These are phyloP conservation scores for Fusarium brachygibbosum DNA, from an alignment of 2,329 filamentous ascomycete species.

Conservation along the genomic window DNA sequence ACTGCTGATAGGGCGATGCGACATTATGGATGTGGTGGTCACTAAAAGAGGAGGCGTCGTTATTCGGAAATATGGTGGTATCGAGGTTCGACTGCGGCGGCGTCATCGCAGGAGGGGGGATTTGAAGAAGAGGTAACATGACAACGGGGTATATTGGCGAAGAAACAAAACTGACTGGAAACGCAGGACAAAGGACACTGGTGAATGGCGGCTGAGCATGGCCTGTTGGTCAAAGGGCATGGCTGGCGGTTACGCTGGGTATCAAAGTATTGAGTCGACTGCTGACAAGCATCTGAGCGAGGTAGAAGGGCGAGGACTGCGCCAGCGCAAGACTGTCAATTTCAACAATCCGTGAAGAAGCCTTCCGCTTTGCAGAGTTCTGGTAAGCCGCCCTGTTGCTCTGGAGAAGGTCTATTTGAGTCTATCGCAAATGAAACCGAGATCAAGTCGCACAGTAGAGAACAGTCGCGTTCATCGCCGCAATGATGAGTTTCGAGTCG, in stretches of 20 bases:
- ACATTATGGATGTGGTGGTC: constrained; percentile 50
- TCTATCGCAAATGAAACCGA: constrained; percentile 31
- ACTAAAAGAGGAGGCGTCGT: constrained; percentile 36
- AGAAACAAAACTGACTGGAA: constrained; percentile 44
- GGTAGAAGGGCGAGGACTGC: constrained; percentile 45
- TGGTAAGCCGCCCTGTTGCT: constrained; percentile 5
- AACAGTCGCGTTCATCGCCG: constrained; percentile 34
- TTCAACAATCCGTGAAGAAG: constrained; percentile 20
- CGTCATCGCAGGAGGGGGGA: constrained; percentile 65
- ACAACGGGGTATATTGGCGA: constrained; percentile 48
- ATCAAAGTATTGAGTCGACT: constrained; percentile 38
- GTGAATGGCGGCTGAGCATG: constrained; percentile 55
- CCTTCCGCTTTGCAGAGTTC: constrained; percentile 13
- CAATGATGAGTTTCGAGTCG: constrained; percentile 16
- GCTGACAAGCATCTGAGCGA: constrained; percentile 58
- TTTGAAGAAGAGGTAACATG: constrained; percentile 67
- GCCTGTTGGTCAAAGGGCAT: constrained; percentile 60
- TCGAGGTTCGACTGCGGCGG: constrained; percentile 58
- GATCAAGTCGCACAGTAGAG: constrained; percentile 36
- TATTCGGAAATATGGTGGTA: constrained; percentile 43
- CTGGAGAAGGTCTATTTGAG: constrained; percentile 13
- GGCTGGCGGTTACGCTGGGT: constrained; percentile 39
- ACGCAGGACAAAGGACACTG: constrained; percentile 49
- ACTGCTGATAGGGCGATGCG: constrained; percentile 44
- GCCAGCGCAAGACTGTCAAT: constrained; percentile 41